Evolutionary conservation across 768 basidiomycete genomes (phyloP).

Genomic region (Lactarius tabidus): DNA sequence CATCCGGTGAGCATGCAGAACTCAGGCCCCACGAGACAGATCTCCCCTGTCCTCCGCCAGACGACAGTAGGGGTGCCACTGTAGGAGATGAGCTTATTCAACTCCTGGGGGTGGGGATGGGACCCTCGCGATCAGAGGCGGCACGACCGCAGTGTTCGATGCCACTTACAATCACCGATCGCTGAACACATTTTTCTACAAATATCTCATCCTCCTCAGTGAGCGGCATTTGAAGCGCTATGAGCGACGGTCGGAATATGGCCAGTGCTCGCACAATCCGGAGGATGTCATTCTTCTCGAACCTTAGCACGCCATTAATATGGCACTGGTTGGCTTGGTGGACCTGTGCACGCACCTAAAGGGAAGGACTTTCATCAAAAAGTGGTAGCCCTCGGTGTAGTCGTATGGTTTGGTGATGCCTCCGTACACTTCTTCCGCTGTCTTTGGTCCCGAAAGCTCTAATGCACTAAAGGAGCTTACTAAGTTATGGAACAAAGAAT

Average conservation of each 20-base stretch:
- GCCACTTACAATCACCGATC: constrained; percentile 73
- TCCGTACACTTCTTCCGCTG: constrained; percentile 49
- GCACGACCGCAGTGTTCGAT: constrained; percentile 12
- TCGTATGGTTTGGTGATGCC: constrained; percentile 77
- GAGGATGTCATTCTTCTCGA: constrained; percentile 94
- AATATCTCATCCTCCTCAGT: constrained; percentile 96
- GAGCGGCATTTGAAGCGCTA: constrained; percentile 96
- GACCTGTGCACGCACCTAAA: constrained; percentile 55
- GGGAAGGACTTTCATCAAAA: constrained; percentile 90
- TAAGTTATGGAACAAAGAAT: constrained; percentile 14
- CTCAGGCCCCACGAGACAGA: constrained; percentile 93
- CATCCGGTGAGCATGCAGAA: constrained; percentile 94
- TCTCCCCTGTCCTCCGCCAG: constrained; percentile 97
- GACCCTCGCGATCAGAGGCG: constrained; percentile 13
- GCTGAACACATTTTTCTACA: constrained; percentile 92
- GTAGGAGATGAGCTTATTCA: constrained; percentile 95
- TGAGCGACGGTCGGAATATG: constrained; percentile 93
- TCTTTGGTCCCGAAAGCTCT: constrained; percentile 25
- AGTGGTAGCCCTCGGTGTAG: constrained; percentile 96
- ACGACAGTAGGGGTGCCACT: constrained; percentile 97
- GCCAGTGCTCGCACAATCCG: constrained; percentile 93
- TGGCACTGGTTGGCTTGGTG: background rate
- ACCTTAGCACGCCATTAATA: constrained; percentile 42
- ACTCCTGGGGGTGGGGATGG: constrained; percentile 52
- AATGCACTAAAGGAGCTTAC: constrained; percentile 10